Percentiles rank a stretch among this genome's conserved stretches.
Conservation (phyloP, 1,284 basidiomycete genomes). For the Cystobasidiaceae sp. region DNA sequence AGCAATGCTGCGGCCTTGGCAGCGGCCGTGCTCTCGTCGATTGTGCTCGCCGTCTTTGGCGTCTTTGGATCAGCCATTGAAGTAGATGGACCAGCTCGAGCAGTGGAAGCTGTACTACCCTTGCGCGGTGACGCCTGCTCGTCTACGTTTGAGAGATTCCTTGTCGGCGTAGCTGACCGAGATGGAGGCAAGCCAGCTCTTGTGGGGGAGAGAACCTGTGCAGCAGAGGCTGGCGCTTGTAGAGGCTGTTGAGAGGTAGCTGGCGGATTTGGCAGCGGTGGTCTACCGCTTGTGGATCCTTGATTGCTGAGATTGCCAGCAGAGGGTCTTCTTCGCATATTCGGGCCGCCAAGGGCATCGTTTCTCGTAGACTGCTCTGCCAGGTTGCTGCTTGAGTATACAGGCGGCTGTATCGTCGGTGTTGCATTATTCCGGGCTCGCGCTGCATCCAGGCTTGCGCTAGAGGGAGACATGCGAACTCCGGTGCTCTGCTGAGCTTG, state of each 20-base stretch:
- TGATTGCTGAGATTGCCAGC: background rate
- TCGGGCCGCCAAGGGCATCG: background rate
- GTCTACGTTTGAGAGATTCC: background rate
- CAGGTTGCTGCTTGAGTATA: no score
- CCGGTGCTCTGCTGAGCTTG: no score
- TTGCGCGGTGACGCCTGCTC: background rate
- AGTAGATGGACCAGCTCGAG: background rate
- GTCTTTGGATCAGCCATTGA: background rate
- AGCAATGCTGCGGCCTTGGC: constrained; percentile 25
- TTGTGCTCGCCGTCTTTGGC: background rate
- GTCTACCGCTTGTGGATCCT: background rate
- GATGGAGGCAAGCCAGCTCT: background rate
- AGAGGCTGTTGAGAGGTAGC: background rate
- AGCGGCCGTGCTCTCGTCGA: constrained; percentile 25
- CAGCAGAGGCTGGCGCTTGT: background rate
- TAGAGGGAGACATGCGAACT: no score
- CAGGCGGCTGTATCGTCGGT: no score
- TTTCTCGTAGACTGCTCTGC: no score
- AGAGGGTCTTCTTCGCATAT: background rate
- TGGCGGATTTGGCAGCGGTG: constrained; percentile 17
- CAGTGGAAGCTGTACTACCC: background rate
- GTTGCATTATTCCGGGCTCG: no score
- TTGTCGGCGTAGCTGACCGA: constrained; percentile 6
- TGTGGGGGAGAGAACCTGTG: background rate
- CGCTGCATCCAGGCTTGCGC: no score